A percentile compares a stretch with the other conserved stretches of the same genome.
Evolutionary conservation across 805 yeast genomes (phyloP).

Genomic region (Saccharomycopsis olivae): DNA sequence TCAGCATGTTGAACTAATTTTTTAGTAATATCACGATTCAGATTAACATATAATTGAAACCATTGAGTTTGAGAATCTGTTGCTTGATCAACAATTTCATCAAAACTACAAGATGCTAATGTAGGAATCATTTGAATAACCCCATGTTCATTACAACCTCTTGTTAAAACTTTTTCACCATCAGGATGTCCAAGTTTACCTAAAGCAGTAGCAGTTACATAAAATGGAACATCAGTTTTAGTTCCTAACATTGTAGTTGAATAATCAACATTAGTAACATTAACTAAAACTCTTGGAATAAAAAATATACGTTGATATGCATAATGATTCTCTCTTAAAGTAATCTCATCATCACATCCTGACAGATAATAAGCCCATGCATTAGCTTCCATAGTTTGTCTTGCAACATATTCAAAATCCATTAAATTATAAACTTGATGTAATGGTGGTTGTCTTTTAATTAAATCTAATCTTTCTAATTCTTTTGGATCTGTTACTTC

Average conservation of each 20-base stretch:
- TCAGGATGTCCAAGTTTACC: constrained; percentile 90
- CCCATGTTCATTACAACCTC: constrained; percentile 65
- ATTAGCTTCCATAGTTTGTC: constrained; percentile 59
- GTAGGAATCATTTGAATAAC: constrained; percentile 90
- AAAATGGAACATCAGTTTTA: constrained; percentile 64
- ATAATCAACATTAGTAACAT: constrained; percentile 49
- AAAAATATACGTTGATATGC: constrained; percentile 85
- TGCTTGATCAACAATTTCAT: constrained; percentile 75
- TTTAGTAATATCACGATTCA: constrained; percentile 56
- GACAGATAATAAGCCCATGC: constrained; percentile 94
- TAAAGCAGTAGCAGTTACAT: constrained; percentile 84
- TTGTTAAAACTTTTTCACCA: constrained; percentile 80
- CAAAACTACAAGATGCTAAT: constrained; percentile 77
- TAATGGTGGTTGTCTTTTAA: constrained; percentile 54
- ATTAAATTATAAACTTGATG: constrained; percentile 62
- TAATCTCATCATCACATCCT: constrained; percentile 88
- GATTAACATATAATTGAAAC: constrained; percentile 80
- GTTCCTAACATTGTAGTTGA: constrained; percentile 54
- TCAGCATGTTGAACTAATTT: constrained; percentile 63
- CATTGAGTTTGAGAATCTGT: constrained; percentile 66
- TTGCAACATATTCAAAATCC: constrained; percentile 84
- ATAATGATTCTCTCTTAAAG: constrained; percentile 80
- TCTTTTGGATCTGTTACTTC: constrained; percentile 25
- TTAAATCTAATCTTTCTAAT: constrained; percentile 29
- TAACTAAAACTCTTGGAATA: constrained; percentile 73